Evolutionary conservation across 805 yeast species (phyloP).

Genomic region (Cyberlindnera maritima): DNA sequence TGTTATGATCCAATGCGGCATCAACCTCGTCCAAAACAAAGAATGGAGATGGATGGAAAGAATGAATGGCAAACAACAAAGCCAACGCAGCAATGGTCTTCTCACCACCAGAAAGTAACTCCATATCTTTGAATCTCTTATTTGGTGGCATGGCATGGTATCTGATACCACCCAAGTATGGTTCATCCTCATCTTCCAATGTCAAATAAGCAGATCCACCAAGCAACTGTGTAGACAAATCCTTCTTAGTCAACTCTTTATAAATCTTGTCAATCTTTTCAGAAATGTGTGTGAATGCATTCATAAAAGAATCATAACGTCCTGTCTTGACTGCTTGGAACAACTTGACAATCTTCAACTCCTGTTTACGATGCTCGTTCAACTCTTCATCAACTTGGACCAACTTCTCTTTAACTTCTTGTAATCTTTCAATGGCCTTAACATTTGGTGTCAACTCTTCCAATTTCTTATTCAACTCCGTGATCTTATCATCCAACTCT

Average conservation of each 20-base stretch:
- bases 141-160: slow-evolving; percentile 96
- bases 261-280: slow-evolving; percentile 71
- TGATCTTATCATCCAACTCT: slow-evolving; percentile 39
- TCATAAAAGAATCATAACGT: slow-evolving; percentile 62
- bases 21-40: slow-evolving; percentile 97
- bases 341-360: slow-evolving; percentile 48
- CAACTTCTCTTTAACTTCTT: slow-evolving; percentile 61
- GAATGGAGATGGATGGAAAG: slow-evolving; percentile 91
- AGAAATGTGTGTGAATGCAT: slow-evolving; percentile 76
- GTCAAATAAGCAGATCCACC: slow-evolving; percentile 95
- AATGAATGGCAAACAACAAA: slow-evolving; percentile 83
- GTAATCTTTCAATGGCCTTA: slow-evolving; percentile 73
- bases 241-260: slow-evolving; percentile 72
- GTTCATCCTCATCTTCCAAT: slow-evolving; percentile 86
- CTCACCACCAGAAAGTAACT: slow-evolving; percentile 92
- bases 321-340: slow-evolving; percentile 58
- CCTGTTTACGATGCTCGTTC: slow-evolving; percentile 56
- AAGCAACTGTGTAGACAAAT: slow-evolving; percentile 53
- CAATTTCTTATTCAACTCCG: slow-evolving; percentile 33
- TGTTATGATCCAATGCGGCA: slow-evolving; percentile 91
- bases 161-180: slow-evolving; percentile 76
- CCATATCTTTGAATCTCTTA: slow-evolving; percentile 92
- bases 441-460: slow-evolving; percentile 67
- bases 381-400: slow-evolving; percentile 64
- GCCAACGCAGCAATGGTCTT: slow-evolving; percentile 96